A percentile compares a stretch with the other conserved stretches of the same genome.
Evolutionary conservation across 768 basidiomycete genomes (phyloP).

Genomic region (Holtermanniella nyarrowii): DNA sequence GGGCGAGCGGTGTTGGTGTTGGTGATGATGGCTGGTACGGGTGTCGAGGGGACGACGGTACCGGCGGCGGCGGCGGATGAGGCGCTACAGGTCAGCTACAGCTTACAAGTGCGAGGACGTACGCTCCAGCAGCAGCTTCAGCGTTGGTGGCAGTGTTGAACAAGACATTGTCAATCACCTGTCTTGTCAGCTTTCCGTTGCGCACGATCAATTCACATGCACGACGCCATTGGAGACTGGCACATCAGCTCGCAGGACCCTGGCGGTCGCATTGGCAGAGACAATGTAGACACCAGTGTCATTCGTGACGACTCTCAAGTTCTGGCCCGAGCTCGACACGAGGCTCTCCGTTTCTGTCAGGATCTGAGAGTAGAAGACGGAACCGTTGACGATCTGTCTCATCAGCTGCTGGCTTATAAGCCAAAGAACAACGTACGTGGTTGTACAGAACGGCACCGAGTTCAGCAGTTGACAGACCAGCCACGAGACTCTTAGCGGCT

Average conservation of each 20-base stretch:
- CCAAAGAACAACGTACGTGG: slow-evolving; percentile 12
- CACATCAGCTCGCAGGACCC: slow-evolving; percentile 16
- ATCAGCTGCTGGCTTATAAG: background rate
- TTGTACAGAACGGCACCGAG: slow-evolving; percentile 10
- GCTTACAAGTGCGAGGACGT: background rate
- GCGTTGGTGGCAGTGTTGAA: slow-evolving; percentile 7
- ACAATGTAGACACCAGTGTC: slow-evolving; percentile 13
- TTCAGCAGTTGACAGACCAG: background rate
- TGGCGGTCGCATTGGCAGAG: background rate
- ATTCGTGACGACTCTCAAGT: slow-evolving; percentile 11
- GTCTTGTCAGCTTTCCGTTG: background rate
- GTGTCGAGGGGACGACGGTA: background rate
- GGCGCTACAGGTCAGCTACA: background rate
- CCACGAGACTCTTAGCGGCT: background rate
- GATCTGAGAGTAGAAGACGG: slow-evolving; percentile 13
- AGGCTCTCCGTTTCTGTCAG: slow-evolving; percentile 8
- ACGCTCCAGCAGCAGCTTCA: slow-evolving; percentile 10
- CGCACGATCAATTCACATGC: slow-evolving; percentile 10
- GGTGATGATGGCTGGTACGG: background rate
- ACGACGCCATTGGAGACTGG: slow-evolving; percentile 21
- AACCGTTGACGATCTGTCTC: slow-evolving; percentile 17
- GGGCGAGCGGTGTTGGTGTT: background rate
- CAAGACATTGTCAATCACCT: slow-evolving; percentile 15
- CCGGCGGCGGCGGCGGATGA: background rate
- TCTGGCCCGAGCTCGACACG: slow-evolving; percentile 15